Percentiles rank a stretch among this genome's conserved stretches.
phyloP scores from a whole-genome alignment of 352 stramenopile genomes.

The Plasmopara halstedii region DNA sequence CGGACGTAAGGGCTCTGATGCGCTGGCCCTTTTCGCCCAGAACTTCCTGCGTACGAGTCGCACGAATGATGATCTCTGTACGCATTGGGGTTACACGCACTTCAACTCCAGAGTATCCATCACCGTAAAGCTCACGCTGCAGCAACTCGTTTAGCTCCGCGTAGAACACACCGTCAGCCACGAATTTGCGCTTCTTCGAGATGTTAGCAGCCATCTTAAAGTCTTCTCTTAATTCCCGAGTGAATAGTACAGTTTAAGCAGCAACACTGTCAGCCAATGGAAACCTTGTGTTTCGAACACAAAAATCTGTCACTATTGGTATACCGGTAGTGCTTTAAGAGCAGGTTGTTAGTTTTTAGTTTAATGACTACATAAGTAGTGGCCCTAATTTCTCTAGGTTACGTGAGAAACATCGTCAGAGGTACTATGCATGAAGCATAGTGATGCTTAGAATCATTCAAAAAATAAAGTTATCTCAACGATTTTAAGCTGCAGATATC shows the following conservation, averaged over 20 bases:
- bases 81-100: constrained; percentile 98
- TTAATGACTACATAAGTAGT: too few species aligned
- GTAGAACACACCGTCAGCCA: constrained; percentile 99
- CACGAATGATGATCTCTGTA: constrained; percentile 99
- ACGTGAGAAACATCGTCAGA: too few species aligned
- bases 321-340: too few species aligned
- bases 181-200: constrained; percentile 99
- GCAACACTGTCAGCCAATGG: constrained; percentile 16
- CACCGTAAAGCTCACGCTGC: constrained; percentile 95
- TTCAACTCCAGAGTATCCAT: constrained; percentile 98
- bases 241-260: too few species aligned
- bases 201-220: constrained; percentile 87
- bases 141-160: constrained; percentile 99
- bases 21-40: constrained; percentile 99
- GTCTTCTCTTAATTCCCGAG: constrained; percentile 27
- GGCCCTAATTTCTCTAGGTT: too few species aligned
- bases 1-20: constrained; percentile 98
- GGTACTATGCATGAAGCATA: too few species aligned
- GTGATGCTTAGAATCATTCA: too few species aligned
- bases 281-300: neutral
- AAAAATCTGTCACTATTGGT: too few species aligned
- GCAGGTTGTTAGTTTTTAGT: too few species aligned
- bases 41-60: constrained; percentile 98
- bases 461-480: too few species aligned
- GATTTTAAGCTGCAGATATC: too few species aligned